Evolutionary conservation across 139 green algal species (phyloP), one percentile per base, ranked within the genome.

Genomic region (Chlorella sp.): DNA sequence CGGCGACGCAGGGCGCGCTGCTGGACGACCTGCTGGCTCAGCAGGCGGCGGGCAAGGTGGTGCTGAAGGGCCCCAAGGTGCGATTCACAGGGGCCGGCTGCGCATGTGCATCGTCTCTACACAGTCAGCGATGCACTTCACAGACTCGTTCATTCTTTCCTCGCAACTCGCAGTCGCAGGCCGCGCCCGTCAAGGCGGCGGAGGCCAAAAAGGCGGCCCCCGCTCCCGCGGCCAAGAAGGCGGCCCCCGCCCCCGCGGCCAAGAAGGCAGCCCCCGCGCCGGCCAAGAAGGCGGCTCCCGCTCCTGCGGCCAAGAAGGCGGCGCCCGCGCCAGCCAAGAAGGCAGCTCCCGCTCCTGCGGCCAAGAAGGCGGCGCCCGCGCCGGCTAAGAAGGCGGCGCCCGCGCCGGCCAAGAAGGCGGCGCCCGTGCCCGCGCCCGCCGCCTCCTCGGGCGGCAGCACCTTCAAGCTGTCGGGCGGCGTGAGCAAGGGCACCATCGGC

Each of bases 401-500:
- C 33, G 21, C 69, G 46, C 36, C 56, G 12, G n/a, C 67, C 31
- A 38, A 36, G 15, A 70, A 70, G 71, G 8, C 29, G 9, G 29
- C 51, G 8, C 29, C 50, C 29, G 23, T 42, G 60, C 23, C 23
- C 14, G 19, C 63, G 33, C 19, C 38, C 35, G 8, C 38, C 38
- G 21, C 19, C 17, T 27, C 63, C 38, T 58, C 43, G 43, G 43
- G 35, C 67, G 63, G n/a, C 67, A 40, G 23, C 50, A 65, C 53
- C 53, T 77, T 77, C 71, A 77, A 77, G 58, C 42, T 77, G 29
- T 60, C 59, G 23, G 71, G 56, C 42, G 43, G 35, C 42, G 14
- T 77, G 29, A 48, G 31, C 71, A 69, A 53, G 25, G 71, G 71
- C 56, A 62, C 67, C 5, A 33, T 45, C 45, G 67, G 60, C 45